These are phyloP conservation scores for Cladosporium sp. DNA, from an alignment of 2,329 filamentous ascomycete genomes.

Conservation along the genomic window DNA sequence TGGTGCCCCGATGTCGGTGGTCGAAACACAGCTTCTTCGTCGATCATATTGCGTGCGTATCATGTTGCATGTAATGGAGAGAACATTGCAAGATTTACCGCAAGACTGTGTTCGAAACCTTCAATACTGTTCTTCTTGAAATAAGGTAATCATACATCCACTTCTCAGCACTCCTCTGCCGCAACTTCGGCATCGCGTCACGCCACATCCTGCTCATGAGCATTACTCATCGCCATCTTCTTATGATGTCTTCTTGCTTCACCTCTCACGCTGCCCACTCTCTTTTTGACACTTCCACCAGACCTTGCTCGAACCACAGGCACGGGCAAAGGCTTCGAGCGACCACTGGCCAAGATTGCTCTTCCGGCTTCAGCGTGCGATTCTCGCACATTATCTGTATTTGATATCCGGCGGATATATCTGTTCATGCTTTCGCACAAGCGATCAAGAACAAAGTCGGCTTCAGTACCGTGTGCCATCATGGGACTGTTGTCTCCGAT, in stretches of 20 bases:
- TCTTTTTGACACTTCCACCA: background rate
- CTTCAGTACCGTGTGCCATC: slow-evolving; percentile 58
- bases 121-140: too few species aligned
- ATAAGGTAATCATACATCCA: too few species aligned
- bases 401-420: slow-evolving; percentile 32
- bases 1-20: too few species aligned
- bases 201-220: background rate
- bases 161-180: too few species aligned
- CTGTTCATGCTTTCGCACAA: slow-evolving; percentile 60
- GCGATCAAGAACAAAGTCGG: slow-evolving; percentile 64
- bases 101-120: too few species aligned
- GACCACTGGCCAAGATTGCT: slow-evolving; percentile 1
- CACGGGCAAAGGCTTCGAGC: slow-evolving; percentile 3
- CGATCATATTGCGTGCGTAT: too few species aligned
- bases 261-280: background rate
- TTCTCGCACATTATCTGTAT: background rate
- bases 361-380: background rate
- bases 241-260: background rate
- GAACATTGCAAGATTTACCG: too few species aligned
- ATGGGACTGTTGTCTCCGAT: slow-evolving; percentile 66
- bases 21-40: too few species aligned
- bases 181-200: background rate
- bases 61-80: too few species aligned
- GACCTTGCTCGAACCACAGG: background rate
- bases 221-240: background rate